Base-by-base conservation (phyloP, 2,329 filamentous ascomycete genomes). In the Arthroderma uncinatum region DNA sequence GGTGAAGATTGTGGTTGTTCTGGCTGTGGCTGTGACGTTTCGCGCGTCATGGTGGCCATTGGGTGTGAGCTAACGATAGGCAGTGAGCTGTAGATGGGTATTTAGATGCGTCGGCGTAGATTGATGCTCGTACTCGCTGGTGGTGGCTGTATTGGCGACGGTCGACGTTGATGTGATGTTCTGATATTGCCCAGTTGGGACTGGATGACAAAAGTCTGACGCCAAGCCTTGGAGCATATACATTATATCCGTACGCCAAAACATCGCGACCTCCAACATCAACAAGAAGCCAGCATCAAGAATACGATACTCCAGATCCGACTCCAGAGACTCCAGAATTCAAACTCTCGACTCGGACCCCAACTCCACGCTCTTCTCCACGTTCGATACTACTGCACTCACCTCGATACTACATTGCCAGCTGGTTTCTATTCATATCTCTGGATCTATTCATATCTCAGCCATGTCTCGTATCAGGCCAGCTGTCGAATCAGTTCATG, bases 371-470 rank as follows among this genome's bases (percentile, higher is more conserved):
- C 6, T 34, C 12, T 6, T 34, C 33, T 34, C 33, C 33, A 34
- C 12, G 6, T 12, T 28, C 16, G 44, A 28, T 48, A 21, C 44
- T 48, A 48, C 44, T 28, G 16, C 16, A 19, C n/a, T 5, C n/a
- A 16, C 42, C 9, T 19, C 9, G 42, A 25, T 48, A 2, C 23
- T 7, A 25, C 42, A 28, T 28, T 4, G 42, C 23, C 19, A 47
- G 23, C 6, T 3, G n/a, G 42, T 23, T 47, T 47, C 42, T 47
- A 47, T 47, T 47, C 23, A 23, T 28, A 47, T 47, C 42, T 25
- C 21, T 28, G 21, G 14, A n/a, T 48, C 44, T 48, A 48, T 48
- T 48, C 44, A 48, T 48, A 48, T 48, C 44, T 48, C 44, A 48
- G 44, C 44, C 44, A 48, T 48, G 21, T 1, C 21, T 48, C 44